These are phyloP conservation scores for Microdochium paspali DNA, from an alignment of 2,329 filamentous ascomycete species.

Conservation along the genomic window DNA sequence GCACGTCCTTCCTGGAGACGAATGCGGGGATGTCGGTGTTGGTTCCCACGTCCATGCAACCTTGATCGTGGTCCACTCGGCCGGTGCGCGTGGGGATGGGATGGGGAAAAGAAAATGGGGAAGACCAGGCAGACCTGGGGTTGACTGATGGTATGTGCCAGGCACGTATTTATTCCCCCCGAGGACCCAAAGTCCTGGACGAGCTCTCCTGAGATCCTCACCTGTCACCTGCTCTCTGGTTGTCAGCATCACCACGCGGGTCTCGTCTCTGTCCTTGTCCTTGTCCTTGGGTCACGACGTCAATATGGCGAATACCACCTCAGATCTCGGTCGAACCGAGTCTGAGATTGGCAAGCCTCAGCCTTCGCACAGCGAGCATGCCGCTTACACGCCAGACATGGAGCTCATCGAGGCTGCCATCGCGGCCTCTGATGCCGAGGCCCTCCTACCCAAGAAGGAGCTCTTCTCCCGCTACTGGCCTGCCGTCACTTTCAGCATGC, in stretches of 20 bases:
- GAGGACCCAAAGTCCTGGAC: neutral
- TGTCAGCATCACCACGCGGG: neutral
- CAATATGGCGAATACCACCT: neutral
- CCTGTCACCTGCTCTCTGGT: neutral
- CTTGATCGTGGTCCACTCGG: neutral
- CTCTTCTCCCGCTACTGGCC: slow-evolving; percentile 20
- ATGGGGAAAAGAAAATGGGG: no score
- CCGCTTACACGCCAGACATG: slow-evolving; percentile 11
- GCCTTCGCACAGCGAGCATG: slow-evolving; percentile 13
- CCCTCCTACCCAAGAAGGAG: slow-evolving; percentile 17
- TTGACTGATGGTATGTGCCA: neutral
- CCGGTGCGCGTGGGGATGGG: neutral
- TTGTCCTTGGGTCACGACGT: neutral
- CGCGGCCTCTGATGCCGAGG: slow-evolving; percentile 17
- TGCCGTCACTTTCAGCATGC: slow-evolving; percentile 15
- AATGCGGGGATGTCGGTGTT: neutral
- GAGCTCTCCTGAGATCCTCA: neutral
- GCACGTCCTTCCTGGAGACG: neutral
- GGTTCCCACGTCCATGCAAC: neutral
- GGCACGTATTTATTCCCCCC: neutral
- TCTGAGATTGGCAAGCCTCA: neutral
- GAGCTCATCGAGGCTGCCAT: slow-evolving; percentile 23
- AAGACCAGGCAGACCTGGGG: neutral
- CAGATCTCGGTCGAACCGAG: neutral
- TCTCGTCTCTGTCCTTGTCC: no score